Evolutionary conservation across 495 filamentous ascomycete genomes (phyloP).

Genomic region (Annulohypoxylon moriforme): DNA sequence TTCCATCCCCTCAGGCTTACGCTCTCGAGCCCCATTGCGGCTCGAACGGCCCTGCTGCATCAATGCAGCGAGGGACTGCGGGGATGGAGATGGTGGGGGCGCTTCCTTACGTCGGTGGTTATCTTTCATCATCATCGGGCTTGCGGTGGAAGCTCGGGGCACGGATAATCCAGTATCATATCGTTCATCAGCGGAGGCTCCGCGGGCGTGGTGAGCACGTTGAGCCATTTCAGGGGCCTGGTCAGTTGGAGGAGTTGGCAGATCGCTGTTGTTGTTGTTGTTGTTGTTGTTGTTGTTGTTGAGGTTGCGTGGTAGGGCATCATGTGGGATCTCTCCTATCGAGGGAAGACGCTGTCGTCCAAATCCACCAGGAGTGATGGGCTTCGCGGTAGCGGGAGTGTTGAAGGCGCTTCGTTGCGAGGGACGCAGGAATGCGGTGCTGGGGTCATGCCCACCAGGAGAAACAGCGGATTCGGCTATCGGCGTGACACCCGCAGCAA

Average conservation of each 20-base stretch:
- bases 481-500: conserved; percentile 82
- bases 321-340: conserved; percentile 75
- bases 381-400: conserved; percentile 78
- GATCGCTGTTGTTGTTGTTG: conserved; percentile 46
- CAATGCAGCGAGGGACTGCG: conserved; percentile 57
- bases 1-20: conserved; percentile 85
- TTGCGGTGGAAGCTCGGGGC: conserved; percentile 59
- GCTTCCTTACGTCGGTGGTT: conserved; percentile 46
- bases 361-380: conserved; percentile 77
- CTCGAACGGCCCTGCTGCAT: conserved; percentile 66
- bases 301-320: conserved; percentile 52
- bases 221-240: conserved; percentile 24
- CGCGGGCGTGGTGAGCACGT: conserved; percentile 32
- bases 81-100: conserved; percentile 64
- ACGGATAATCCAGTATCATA: conserved; percentile 44
- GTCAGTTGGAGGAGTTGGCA: conserved; percentile 50
- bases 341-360: conserved; percentile 79
- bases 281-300: conserved; percentile 45
- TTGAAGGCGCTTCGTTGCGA: conserved; percentile 65
- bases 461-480: conserved; percentile 93
- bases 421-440: conserved; percentile 73
- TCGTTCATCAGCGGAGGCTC: conserved; percentile 33
- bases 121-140: conserved; percentile 61
- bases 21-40: conserved; percentile 78
- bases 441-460: conserved; percentile 72